phyloP scores from a whole-genome alignment of 257 asterid species.

The Solanum clarkiae region DNA sequence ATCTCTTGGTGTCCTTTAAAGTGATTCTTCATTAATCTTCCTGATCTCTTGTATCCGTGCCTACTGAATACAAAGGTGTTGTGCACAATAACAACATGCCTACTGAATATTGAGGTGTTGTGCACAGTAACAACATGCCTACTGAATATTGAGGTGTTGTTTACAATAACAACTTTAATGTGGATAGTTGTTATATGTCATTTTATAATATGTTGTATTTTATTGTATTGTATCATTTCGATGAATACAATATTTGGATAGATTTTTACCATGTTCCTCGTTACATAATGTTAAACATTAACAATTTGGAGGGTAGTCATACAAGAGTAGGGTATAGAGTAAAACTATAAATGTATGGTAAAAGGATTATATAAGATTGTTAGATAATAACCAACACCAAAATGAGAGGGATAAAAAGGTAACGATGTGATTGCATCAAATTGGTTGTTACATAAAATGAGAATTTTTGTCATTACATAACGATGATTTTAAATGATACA shows the following conservation, averaged over 20 bases:
- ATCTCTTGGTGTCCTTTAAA: not conserved
- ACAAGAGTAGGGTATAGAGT: not conserved
- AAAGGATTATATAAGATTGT: not conserved
- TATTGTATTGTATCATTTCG: not conserved
- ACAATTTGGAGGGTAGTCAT: not conserved
- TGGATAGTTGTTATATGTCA: not conserved
- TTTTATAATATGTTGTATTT: not conserved
- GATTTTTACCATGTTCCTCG: not conserved
- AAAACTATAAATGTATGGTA: not conserved
- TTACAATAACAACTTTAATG: not conserved
- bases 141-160: not conserved
- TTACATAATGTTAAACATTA: not conserved
- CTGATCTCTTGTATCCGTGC: not conserved
- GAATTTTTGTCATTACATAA: not conserved
- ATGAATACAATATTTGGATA: not conserved
- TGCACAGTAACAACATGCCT: not conserved
- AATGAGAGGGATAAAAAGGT: not conserved
- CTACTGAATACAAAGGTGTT: not conserved
- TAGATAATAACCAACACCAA: not conserved
- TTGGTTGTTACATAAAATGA: not conserved
- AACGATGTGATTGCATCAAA: not conserved
- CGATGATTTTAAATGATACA: not conserved
- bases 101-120: not conserved
- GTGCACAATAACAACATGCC: not conserved
- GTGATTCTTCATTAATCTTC: not conserved